Percentiles rank a stretch among this genome's conserved stretches.
These are phyloP conservation scores for Kuraishia hungarica DNA, from an alignment of 805 yeast genomes.

Conservation along the genomic window DNA sequence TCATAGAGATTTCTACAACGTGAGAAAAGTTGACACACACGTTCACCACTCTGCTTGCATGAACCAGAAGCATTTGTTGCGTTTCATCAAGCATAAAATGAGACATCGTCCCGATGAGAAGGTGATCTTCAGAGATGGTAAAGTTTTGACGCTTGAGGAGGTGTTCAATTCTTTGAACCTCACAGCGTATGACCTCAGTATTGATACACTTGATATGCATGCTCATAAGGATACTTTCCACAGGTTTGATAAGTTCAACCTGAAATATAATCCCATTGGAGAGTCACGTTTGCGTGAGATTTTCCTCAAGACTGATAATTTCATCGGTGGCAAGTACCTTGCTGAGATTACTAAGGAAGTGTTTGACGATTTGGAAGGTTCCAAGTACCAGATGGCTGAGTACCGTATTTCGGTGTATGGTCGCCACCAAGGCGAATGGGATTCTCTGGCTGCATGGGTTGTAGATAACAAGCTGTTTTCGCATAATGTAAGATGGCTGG, in stretches of 20 bases:
- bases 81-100: conserved; percentile 91
- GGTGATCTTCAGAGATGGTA: conserved; percentile 90
- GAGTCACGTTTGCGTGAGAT: conserved; percentile 96
- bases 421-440: conserved; percentile 87
- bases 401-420: conserved; percentile 94
- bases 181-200: conserved; percentile 90
- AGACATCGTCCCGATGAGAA: conserved; percentile 80
- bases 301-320: conserved; percentile 91
- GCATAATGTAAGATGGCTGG: conserved; percentile 93
- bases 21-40: conserved; percentile 95
- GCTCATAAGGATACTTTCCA: conserved; percentile 98
- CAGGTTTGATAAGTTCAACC: conserved; percentile 92
- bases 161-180: conserved; percentile 87
- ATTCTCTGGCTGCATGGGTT: conserved; percentile 90
- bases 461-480: conserved; percentile 85
- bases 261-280: conserved; percentile 96
- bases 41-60: conserved; percentile 98
- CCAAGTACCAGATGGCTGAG: conserved; percentile 96
- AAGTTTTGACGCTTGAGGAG: conserved; percentile 72
- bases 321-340: conserved; percentile 75
- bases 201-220: conserved; percentile 98
- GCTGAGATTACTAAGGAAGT: conserved; percentile 95
- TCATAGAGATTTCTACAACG: conserved; percentile 95
- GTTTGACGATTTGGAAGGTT: conserved; percentile 85
- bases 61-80: conserved; percentile 93